These are phyloP conservation scores for Leishmania mexicana DNA, from an alignment of 208 protist genomes.

Conservation along the genomic window DNA sequence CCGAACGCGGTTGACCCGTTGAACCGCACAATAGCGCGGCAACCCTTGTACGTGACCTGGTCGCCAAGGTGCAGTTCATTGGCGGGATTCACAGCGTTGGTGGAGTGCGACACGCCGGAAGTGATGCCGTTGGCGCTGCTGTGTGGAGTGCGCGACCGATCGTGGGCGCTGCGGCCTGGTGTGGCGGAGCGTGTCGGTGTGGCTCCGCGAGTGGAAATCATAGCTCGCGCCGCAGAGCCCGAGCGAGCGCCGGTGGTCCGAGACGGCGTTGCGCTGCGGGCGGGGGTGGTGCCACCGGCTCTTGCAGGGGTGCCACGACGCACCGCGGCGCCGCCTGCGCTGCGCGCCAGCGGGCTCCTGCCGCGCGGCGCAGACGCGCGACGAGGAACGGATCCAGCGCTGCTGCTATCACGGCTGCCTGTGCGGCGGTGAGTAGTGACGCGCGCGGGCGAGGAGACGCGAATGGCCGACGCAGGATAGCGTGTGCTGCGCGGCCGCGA, in stretches of 20 bases:
- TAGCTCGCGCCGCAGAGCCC: conserved; percentile 28
- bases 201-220: conserved; percentile 23
- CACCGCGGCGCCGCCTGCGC: conserved; percentile 70
- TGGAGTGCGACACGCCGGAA: conserved; percentile 18
- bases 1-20: conserved; percentile 85
- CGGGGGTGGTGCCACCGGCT: conserved; percentile 58
- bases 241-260: conserved; percentile 28
- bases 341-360: conserved; percentile 75
- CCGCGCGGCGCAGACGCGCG: conserved; percentile 51
- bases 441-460: conserved; percentile 40
- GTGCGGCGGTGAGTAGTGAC: conserved; percentile 36
- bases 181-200: conserved; percentile 34
- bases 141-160: conserved; percentile 40
- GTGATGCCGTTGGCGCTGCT: conserved; percentile 13
- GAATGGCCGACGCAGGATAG: conserved; percentile 39
- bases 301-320: conserved; percentile 83
- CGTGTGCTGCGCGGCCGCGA: conserved; percentile 53
- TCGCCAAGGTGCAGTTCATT: conserved; percentile 80
- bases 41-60: conserved; percentile 86
- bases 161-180: conserved; percentile 31
- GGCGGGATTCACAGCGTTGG: conserved; percentile 46
- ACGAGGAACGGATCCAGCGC: conserved; percentile 37
- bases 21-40: conserved; percentile 82
- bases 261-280: conserved; percentile 43
- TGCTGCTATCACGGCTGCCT: conserved; percentile 55